These are phyloP conservation scores for Candida koratica DNA, from an alignment of 805 yeast genomes.

Conservation along the genomic window DNA sequence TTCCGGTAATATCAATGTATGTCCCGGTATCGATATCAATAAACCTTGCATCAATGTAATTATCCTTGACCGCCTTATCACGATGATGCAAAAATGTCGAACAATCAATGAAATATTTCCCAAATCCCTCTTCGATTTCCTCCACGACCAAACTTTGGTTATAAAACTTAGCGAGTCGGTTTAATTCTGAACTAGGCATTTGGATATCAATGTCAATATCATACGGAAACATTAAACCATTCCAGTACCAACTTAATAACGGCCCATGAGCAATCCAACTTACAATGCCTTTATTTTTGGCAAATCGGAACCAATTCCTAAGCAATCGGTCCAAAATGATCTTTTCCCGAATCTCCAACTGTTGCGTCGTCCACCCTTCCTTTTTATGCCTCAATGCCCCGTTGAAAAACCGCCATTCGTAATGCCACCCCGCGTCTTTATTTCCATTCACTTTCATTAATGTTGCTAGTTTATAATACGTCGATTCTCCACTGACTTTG, in stretches of 20 bases:
- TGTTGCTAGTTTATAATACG: constrained; percentile 37
- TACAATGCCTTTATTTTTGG: constrained; percentile 22
- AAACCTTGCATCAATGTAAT: constrained; percentile 43
- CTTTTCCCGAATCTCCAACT: constrained; percentile 20
- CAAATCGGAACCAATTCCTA: constrained; percentile 26
- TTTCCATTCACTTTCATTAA: constrained; percentile 23
- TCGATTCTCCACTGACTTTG: constrained; percentile 23
- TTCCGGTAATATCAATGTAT: constrained; percentile 55
- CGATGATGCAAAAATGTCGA: constrained; percentile 29
- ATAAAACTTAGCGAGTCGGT: constrained; percentile 19
- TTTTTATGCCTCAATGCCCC: constrained; percentile 48
- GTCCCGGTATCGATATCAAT: constrained; percentile 57
- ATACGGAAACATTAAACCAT: constrained; percentile 28
- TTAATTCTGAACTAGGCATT: constrained; percentile 26
- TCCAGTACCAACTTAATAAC: constrained; percentile 30
- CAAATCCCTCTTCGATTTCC: constrained; percentile 28
- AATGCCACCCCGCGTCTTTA: constrained; percentile 49
- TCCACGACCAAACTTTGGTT: constrained; percentile 29
- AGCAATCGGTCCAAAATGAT: constrained; percentile 24
- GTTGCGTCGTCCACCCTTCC: constrained; percentile 27
- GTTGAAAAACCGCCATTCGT: constrained; percentile 58
- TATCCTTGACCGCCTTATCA: constrained; percentile 21
- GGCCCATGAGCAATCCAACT: constrained; percentile 32
- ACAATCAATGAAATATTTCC: constrained; percentile 27
- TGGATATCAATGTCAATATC: constrained; percentile 30